phyloP scores from a whole-genome alignment of 345 rosid species.

The Psidium guajava region DNA sequence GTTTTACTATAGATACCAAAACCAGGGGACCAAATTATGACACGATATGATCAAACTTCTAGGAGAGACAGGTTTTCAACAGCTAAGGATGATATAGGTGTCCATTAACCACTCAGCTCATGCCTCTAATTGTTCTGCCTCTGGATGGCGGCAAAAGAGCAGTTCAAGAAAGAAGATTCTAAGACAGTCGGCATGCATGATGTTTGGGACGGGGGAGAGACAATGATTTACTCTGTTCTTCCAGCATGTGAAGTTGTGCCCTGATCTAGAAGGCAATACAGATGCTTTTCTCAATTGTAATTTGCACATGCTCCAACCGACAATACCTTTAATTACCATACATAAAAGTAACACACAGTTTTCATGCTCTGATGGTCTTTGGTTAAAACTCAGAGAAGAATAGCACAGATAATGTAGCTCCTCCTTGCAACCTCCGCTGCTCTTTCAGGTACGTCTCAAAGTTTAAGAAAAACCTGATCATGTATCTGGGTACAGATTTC shows the following conservation, averaged over 20 bases:
- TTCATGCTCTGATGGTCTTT: not conserved
- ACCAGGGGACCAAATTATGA: not conserved
- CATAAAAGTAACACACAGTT: not conserved
- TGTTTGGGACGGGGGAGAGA: not conserved
- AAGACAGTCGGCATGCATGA: not conserved
- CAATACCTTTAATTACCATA: not conserved
- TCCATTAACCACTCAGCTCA: not conserved
- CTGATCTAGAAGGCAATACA: not conserved
- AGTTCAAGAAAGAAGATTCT: not conserved
- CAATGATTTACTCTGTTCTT: not conserved
- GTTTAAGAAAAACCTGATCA: not conserved
- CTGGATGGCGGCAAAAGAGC: not conserved
- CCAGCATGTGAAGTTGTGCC: not conserved
- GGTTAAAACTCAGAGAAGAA: not conserved
- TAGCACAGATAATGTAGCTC: not conserved
- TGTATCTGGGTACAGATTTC: not conserved
- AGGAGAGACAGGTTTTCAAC: not conserved
- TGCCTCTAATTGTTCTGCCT: not conserved
- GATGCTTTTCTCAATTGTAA: not conserved
- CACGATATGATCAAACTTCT: not conserved
- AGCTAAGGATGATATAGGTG: not conserved
- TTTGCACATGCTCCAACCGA: not conserved
- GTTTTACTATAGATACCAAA: not conserved
- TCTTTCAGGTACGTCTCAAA: not conserved
- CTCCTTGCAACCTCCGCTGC: not conserved